Base-by-base conservation (phyloP, 306 rosid genomes). In the Prosopis cineraria region DNA sequence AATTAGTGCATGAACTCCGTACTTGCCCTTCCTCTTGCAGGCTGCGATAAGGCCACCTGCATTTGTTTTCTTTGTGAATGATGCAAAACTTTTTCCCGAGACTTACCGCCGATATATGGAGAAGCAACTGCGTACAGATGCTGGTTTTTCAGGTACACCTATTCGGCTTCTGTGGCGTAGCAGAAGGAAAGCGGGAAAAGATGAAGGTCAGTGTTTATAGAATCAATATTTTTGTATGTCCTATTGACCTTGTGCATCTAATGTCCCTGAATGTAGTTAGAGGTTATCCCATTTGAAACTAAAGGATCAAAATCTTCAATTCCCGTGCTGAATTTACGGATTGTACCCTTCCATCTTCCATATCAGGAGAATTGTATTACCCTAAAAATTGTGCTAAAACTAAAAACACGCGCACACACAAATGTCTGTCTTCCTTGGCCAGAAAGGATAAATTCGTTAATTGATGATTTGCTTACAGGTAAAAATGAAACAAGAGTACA, bases 11-110 rank as follows among this genome's bases (percentile, higher is more conserved):
- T 20, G 47, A 60, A 33, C 37, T 29, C 58, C 34, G 73, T 73
- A 66, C n/a, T 67, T 68, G 56, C 81, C 66, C 70, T 69, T 82
- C 66, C 70, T 69, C 66, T 76, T 81, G 73, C 93, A 95, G 98
- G 98, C 98, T 82, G 98, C 98, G 65, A 88, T 92, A 86, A 86
- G 98, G 83, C 98, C 98, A 14, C 98, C 98, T 27, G 92, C 98
- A 44, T 92, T 95, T 82, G 93, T 95, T 71, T 92, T 92, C 89
- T 95, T 95, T 79, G 98, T 95, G 53, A 92, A 95, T 79, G 98
- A 95, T 86, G 88, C 94, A 65, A 92, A 92, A 73, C 97, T 95
- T 81, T 95, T 95, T 77, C 85, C 98, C 3, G 93, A 92, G 79
- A 91, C 97, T 24, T 95, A 89, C 77, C 89, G 93, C 52, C 90